Evolutionary conservation across 169 alveolate species (phyloP).

Genomic region (Plasmodium cynomolgi): DNA sequence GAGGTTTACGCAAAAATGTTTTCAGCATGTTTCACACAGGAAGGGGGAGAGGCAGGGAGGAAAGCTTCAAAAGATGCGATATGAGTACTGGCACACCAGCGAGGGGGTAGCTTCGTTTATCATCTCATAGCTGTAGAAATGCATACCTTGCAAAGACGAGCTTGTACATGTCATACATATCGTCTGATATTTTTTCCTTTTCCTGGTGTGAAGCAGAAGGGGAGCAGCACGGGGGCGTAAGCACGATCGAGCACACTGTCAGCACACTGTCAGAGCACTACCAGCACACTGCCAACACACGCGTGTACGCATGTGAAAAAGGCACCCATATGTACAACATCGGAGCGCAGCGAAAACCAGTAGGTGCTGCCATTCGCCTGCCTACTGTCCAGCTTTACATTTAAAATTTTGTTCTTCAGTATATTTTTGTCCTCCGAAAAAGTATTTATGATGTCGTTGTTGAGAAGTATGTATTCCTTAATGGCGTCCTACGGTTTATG

Average conservation of each 20-base stretch:
- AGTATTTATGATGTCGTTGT: constrained; percentile 51
- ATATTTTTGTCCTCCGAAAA: constrained; percentile 61
- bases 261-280: too few relatives aligned
- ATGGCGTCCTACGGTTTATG: constrained; percentile 34
- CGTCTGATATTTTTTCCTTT: constrained; percentile 60
- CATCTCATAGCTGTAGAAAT: neutral
- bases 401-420: constrained; percentile 25
- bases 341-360: neutral
- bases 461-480: constrained; percentile 26
- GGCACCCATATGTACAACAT: neutral
- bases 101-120: neutral
- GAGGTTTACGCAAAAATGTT: neutral
- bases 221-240: neutral
- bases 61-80: neutral
- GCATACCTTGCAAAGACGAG: constrained; percentile 55
- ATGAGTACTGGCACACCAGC: neutral
- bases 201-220: constrained; percentile 7
- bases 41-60: neutral
- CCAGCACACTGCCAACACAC: neutral
- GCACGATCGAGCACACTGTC: neutral
- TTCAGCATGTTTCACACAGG: neutral
- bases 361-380: neutral
- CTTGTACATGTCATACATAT: constrained; percentile 47
- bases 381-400: constrained; percentile 10
- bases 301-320: neutral